Percentiles rank a stretch among this genome's conserved stretches.
phyloP scores from a whole-genome alignment of 306 rosid species.

The Trifolium repens region DNA sequence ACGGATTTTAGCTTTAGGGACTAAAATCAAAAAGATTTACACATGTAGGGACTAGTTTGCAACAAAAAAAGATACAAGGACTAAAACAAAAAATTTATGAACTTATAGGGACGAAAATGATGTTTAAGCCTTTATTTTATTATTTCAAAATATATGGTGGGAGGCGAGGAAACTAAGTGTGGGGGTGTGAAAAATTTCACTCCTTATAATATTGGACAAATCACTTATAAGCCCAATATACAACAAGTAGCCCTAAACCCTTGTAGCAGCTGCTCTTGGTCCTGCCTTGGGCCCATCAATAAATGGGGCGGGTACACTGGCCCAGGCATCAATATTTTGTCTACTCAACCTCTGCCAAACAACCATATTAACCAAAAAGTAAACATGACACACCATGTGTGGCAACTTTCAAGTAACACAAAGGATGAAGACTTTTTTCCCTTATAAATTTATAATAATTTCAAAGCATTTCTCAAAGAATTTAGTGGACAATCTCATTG shows the following conservation, averaged over 20 bases:
- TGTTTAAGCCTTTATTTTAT: not conserved
- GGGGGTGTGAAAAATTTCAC: not conserved
- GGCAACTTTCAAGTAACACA: not conserved
- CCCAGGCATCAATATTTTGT: not conserved
- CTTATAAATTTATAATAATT: constrained; percentile 5
- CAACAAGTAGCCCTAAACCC: not conserved
- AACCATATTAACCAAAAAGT: not conserved
- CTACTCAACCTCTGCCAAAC: constrained; percentile 15
- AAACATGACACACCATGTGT: constrained; percentile 12
- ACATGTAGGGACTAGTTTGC: too few relatives aligned
- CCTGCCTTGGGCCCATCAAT: not conserved
- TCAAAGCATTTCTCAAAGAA: not conserved
- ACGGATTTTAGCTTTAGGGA: too few relatives aligned
- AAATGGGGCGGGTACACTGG: not conserved
- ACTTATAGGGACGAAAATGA: too few relatives aligned
- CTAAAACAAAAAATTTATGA: too few relatives aligned
- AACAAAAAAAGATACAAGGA: too few relatives aligned
- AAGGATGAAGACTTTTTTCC: not conserved
- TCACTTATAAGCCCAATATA: constrained; percentile 1
- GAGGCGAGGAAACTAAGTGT: not conserved
- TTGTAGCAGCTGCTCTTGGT: not conserved
- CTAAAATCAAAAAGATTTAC: too few relatives aligned
- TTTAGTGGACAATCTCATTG: constrained; percentile 2
- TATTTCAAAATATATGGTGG: not conserved
- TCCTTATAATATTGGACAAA: not conserved